Percentiles rank a stretch among this genome's conserved stretches.
These are phyloP conservation scores for Fusarium sp. DNA, from an alignment of 2,329 filamentous ascomycete species.

Conservation along the genomic window DNA sequence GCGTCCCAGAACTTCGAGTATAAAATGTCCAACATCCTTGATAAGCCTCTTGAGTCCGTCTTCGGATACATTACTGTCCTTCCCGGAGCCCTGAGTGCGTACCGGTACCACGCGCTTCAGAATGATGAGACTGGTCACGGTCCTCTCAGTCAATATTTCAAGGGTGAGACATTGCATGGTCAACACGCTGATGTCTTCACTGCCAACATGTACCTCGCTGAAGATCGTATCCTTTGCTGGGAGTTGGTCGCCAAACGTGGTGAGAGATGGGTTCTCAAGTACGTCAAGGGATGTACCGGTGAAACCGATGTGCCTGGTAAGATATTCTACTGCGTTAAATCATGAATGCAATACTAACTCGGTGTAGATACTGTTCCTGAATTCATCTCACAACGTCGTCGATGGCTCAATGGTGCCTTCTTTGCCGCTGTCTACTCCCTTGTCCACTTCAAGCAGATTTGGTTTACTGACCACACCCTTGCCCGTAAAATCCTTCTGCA, in stretches of 20 bases:
- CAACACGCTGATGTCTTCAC: conserved; percentile 97
- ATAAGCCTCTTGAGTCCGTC: conserved; percentile 95
- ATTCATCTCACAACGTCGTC: conserved; percentile 93
- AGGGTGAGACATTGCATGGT: conserved; percentile 95
- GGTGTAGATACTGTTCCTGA: conserved; percentile 84
- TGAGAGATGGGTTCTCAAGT: conserved; percentile 97
- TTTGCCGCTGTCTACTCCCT: conserved; percentile 98
- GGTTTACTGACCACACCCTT: conserved; percentile 90
- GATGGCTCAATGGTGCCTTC: conserved; percentile 99
- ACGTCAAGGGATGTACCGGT: conserved; percentile 94
- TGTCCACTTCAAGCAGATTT: conserved; percentile 93
- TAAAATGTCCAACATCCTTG: conserved; percentile 99
- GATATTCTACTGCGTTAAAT: conserved; percentile 42
- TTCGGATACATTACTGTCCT: conserved; percentile 99
- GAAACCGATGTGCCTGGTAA: conserved; percentile 97
- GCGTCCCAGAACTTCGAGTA: conserved; percentile 99
- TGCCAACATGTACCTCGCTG: conserved; percentile 93
- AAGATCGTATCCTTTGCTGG: conserved; percentile 91
- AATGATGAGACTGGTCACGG: conserved; percentile 97
- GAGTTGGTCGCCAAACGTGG: conserved; percentile 95
- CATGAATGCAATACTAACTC: conserved; percentile 36
- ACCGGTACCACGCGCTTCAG: conserved; percentile 93
- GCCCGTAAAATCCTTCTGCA: conserved; percentile 90
- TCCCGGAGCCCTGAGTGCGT: conserved; percentile 93
- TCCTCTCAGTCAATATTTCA: conserved; percentile 97